Conservation (phyloP, 805 yeast genomes). For the Teunomyces panamensis region DNA sequence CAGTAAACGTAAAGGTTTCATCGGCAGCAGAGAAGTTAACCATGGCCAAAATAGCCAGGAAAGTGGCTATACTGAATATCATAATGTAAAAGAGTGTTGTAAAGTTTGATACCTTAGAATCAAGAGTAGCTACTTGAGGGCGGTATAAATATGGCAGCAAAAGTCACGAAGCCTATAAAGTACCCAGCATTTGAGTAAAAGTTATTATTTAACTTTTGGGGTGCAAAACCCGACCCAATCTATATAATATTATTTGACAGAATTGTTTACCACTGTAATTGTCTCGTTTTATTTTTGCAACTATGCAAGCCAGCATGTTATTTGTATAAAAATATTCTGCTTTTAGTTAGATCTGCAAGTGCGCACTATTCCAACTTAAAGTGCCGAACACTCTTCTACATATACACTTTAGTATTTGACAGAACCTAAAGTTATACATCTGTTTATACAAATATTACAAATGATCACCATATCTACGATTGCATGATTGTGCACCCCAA, state of each 20-base stretch:
- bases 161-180: neutral
- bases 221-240: neutral
- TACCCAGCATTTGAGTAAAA: neutral
- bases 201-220: constrained; percentile 1
- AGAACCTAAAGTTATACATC: no score
- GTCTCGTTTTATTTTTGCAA: neutral
- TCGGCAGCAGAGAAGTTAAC: constrained; percentile 3
- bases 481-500: neutral
- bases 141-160: neutral
- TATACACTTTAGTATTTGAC: neutral
- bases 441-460: no score
- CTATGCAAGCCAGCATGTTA: neutral
- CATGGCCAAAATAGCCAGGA: constrained; percentile 11
- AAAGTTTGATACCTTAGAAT: neutral
- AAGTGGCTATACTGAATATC: constrained; percentile 11
- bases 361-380: neutral
- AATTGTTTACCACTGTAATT: neutral
- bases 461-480: neutral
- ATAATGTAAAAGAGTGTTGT: constrained; percentile 2
- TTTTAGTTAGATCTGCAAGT: neutral
- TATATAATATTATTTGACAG: neutral
- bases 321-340: neutral
- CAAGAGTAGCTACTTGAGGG: neutral
- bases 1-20: constrained; percentile 9
- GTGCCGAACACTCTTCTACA: neutral